phyloP scores from a whole-genome alignment of 2,329 filamentous ascomycete genomes.

The Pseudocercospora fuligena region DNA sequence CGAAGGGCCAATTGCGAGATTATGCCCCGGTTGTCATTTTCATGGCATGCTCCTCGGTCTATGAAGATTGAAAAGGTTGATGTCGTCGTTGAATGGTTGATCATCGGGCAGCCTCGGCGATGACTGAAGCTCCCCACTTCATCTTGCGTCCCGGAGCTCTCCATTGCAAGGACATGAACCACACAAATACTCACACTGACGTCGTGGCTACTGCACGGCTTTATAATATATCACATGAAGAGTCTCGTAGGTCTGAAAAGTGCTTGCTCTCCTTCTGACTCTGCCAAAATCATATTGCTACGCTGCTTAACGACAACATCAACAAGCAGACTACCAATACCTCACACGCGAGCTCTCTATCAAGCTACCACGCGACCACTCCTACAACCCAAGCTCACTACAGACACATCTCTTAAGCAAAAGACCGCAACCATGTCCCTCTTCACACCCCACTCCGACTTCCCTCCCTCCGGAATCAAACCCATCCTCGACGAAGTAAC shows the following conservation, averaged over 20 bases:
- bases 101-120: slow-evolving; percentile 1
- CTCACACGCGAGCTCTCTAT: background rate
- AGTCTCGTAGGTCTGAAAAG: background rate
- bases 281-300: background rate
- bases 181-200: slow-evolving; percentile 1
- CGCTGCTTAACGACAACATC: background rate
- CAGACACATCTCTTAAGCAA: background rate
- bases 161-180: background rate
- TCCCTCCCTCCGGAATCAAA: slow-evolving; percentile 50
- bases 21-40: too few species aligned
- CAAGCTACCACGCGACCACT: background rate
- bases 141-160: background rate
- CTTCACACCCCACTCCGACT: slow-evolving; percentile 30
- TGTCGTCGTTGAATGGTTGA: background rate
- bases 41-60: too few species aligned
- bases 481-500: slow-evolving; percentile 56
- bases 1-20: too few species aligned
- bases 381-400: background rate
- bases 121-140: background rate
- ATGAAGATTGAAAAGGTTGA: too few species aligned
- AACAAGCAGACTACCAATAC: background rate
- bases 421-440: slow-evolving; percentile 18
- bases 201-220: slow-evolving; percentile 2
- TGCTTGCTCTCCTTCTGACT: background rate
- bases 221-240: background rate